Base-by-base conservation (phyloP, 257 asterid species). In the Osmanthus fragrans region DNA sequence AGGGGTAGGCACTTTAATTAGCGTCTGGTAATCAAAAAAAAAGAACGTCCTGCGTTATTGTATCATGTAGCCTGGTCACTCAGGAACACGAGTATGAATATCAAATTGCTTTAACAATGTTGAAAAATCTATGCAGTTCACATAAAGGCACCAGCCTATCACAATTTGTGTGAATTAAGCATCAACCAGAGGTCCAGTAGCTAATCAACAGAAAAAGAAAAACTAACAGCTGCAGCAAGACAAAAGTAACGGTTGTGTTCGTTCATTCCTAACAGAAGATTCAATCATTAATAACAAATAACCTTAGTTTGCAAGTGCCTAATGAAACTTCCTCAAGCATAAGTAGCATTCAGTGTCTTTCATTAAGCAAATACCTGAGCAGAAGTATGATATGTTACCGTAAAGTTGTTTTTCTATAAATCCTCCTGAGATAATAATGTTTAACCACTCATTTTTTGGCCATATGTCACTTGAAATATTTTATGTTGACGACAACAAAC, bases 111-210 rank as follows among this genome's bases (percentile, higher is more conserved):
- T 37, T 37, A 37, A 37, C 7, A 37, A 37, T 37, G 42, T 37
- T 6, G 11, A 37, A 37, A 36, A 37, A 7, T 37, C 7, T 7
- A 37, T 37, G 42, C 42, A 37, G 42, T 7, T 37, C 42, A 37
- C 42, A 37, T 37, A 37, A 37, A 37, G 42, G 42, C 42, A 37
- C 42, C 42, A 37, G 39, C 11, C 42, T 37, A 37, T 37, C 42
- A 64, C 66, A 71, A 77, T 32, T 10, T 64, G 34, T 30, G 72
- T 70, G 67, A 80, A 80, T 68, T 47, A 51, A 51, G 30, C 74
- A 72, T 60, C 49, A 66, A 71, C 37, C 39, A 80, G 18, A 42
- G 42, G 34, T 51, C 72, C 71, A 75, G 75, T 19, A 51, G 73
- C 29, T 33, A 72, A 65, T 70, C 65, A 32, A 76, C 27, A 70